Percentiles rank a stretch among this genome's conserved stretches.
phyloP scores from a whole-genome alignment of 208 protist species.

The Leishmania aethiopica region DNA sequence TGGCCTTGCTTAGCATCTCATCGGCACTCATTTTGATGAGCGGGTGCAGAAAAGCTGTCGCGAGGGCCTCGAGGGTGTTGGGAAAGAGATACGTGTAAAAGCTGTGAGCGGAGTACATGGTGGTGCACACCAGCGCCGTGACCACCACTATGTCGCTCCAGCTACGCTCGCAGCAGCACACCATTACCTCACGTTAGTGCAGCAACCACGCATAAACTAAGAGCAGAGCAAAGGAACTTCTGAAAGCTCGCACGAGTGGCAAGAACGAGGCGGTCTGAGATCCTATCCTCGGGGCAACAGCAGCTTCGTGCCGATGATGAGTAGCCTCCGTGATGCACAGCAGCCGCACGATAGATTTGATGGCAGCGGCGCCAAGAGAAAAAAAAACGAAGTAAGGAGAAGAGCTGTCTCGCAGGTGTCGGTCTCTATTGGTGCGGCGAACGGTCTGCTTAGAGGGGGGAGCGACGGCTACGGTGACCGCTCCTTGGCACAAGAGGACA shows the following conservation, averaged over 20 bases:
- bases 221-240: neutral
- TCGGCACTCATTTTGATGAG: slow-evolving; percentile 26
- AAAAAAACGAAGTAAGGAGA: neutral
- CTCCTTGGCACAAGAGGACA: neutral
- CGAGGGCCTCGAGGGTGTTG: slow-evolving; percentile 43
- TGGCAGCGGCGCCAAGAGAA: neutral
- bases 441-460: neutral
- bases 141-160: slow-evolving; percentile 63
- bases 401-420: neutral
- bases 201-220: neutral
- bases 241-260: neutral
- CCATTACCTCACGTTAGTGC: slow-evolving; percentile 3
- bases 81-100: slow-evolving; percentile 86
- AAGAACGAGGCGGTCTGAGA: neutral
- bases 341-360: neutral
- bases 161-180: slow-evolving; percentile 45
- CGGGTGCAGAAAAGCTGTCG: slow-evolving; percentile 19
- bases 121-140: slow-evolving; percentile 51
- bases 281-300: neutral
- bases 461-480: neutral
- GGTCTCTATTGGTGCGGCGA: neutral
- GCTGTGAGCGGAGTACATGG: slow-evolving; percentile 67
- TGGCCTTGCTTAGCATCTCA: slow-evolving; percentile 2
- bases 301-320: neutral
- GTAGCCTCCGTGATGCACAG: neutral